Evolutionary conservation across 345 rosid genomes (phyloP).

Genomic region (Lepidium africanum): DNA sequence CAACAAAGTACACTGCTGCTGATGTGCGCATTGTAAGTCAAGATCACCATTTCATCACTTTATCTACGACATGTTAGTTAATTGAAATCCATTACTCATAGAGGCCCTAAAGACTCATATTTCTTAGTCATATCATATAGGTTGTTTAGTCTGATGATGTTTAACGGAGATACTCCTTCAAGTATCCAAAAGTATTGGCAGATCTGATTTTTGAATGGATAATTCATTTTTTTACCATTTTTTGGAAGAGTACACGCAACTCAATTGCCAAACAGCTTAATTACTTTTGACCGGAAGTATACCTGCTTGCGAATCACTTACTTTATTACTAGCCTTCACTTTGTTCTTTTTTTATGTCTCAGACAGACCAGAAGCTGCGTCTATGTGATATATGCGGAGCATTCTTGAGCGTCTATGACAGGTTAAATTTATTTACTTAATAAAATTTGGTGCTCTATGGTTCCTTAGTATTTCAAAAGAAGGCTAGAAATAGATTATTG

Average conservation of each 20-base stretch:
- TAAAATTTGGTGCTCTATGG: constrained; percentile 15
- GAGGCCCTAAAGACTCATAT: not conserved
- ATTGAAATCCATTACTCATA: not conserved
- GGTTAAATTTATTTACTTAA: constrained; percentile 40
- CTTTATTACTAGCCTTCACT: not conserved
- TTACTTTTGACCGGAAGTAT: constrained; percentile 1
- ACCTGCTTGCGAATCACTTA: not conserved
- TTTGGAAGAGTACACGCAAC: not conserved
- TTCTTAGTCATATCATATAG: not conserved
- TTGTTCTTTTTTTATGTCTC: constrained; percentile 24
- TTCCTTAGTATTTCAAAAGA: constrained; percentile 27
- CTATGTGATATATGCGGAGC: constrained; percentile 99
- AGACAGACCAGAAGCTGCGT: constrained; percentile 99
- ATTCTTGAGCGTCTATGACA: constrained; percentile 96
- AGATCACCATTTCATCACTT: not conserved
- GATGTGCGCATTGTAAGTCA: constrained; percentile 95
- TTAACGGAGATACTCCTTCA: not conserved
- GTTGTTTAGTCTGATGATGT: not conserved
- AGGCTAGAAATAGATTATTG: constrained; percentile 42
- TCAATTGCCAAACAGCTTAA: not conserved
- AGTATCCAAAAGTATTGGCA: not conserved
- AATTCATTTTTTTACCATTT: not conserved
- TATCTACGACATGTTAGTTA: not conserved
- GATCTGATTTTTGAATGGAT: not conserved
- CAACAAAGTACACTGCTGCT: constrained; percentile 85